phyloP scores from a whole-genome alignment of 805 yeast species.

The Yarrowia divulgata region DNA sequence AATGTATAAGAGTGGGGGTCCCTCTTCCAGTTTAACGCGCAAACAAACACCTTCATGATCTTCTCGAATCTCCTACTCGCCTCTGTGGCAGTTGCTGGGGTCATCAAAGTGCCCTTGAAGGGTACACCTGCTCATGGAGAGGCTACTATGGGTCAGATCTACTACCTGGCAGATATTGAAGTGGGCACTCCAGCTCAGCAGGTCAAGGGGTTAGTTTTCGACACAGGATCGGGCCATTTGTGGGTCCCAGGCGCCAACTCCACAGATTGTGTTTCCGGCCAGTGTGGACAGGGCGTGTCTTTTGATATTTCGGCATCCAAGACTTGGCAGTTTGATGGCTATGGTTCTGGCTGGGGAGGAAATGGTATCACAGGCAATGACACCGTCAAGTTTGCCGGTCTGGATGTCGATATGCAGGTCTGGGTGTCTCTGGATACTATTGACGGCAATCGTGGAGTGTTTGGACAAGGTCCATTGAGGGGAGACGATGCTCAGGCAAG shows the following conservation, averaged over 20 bases:
- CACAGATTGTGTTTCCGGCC: background rate
- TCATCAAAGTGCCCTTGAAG: constrained; percentile 3
- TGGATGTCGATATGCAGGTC: background rate
- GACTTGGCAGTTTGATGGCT: background rate
- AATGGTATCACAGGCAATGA: constrained; percentile 6
- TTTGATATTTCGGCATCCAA: background rate
- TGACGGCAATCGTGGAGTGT: background rate
- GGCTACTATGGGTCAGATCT: background rate
- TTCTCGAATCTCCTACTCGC: background rate
- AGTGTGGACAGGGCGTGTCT: background rate
- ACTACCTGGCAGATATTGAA: constrained; percentile 5
- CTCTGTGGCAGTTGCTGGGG: constrained; percentile 1
- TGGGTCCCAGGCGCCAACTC: constrained; percentile 15
- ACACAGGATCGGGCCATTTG: constrained; percentile 12
- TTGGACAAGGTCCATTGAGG: constrained; percentile 12
- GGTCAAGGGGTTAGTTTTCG: constrained; percentile 6
- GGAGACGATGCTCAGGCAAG: background rate
- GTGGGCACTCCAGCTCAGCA: constrained; percentile 10
- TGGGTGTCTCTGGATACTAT: constrained; percentile 10
- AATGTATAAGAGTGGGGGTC: background rate
- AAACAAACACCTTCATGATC: too few species aligned
- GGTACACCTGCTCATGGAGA: background rate
- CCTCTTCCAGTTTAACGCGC: too few species aligned
- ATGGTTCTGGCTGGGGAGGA: background rate
- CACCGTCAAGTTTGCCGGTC: background rate